Percentiles rank a stretch among this genome's conserved stretches.
Conservation (phyloP, 2,329 filamentous ascomycete species). For the Diplodia intermedia region DNA sequence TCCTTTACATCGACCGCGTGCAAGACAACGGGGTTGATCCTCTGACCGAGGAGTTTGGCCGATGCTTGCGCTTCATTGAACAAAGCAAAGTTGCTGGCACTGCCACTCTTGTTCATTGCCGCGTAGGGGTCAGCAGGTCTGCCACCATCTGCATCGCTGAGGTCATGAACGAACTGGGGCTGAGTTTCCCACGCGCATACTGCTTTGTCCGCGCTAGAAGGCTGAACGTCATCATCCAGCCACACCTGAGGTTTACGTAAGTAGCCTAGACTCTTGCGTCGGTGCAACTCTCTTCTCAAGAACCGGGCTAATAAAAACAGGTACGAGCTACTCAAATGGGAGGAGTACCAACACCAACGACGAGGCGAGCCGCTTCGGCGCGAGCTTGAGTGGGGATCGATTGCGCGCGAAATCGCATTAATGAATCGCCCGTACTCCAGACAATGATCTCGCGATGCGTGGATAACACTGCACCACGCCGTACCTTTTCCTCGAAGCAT, state of each 20-base stretch:
- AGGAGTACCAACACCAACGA: slow-evolving; percentile 74
- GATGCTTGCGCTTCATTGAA: slow-evolving; percentile 90
- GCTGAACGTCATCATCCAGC: slow-evolving; percentile 97
- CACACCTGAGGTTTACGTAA: slow-evolving; percentile 87
- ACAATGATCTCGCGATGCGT: slow-evolving; percentile 16
- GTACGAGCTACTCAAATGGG: slow-evolving; percentile 93
- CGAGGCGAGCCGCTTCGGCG: slow-evolving; percentile 65
- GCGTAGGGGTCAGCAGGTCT: slow-evolving; percentile 92
- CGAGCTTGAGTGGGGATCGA: slow-evolving; percentile 89
- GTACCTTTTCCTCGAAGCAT: background rate
- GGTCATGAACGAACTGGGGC: slow-evolving; percentile 81
- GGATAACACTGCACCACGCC: background rate
- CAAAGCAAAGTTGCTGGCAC: slow-evolving; percentile 77
- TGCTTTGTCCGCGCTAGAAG: slow-evolving; percentile 93
- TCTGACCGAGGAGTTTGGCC: slow-evolving; percentile 81
- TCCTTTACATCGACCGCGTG: slow-evolving; percentile 82
- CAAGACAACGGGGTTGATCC: slow-evolving; percentile 98
- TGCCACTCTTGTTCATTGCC: slow-evolving; percentile 92
- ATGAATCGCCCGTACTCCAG: slow-evolving; percentile 95
- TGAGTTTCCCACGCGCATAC: slow-evolving; percentile 92
- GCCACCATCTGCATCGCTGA: slow-evolving; percentile 99
- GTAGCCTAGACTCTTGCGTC: slow-evolving; percentile 34
- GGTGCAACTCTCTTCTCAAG: background rate
- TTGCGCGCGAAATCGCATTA: slow-evolving; percentile 86
- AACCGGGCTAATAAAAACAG: slow-evolving; percentile 43